Conservation (phyloP, 1,284 basidiomycete species). For the Ganoderma sp. region DNA sequence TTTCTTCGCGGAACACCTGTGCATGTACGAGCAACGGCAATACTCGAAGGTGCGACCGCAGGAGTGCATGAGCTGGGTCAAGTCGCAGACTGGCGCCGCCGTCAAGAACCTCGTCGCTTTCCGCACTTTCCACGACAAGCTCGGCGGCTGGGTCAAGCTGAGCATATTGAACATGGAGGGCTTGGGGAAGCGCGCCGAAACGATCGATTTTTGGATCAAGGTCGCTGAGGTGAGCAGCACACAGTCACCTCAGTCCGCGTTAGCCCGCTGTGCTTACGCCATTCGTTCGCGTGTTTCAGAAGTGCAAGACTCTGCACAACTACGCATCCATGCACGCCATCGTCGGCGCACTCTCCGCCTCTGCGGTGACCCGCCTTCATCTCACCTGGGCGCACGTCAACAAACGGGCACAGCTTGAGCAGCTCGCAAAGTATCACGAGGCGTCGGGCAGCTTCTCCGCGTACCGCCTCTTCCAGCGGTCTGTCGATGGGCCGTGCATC, state of each 20-base stretch:
- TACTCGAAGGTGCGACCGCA: slow-evolving; percentile 64
- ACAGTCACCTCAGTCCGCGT: not conserved
- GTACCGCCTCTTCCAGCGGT: slow-evolving; percentile 57
- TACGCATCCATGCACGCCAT: slow-evolving; percentile 72
- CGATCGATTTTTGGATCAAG: slow-evolving; percentile 77
- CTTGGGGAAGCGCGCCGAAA: slow-evolving; percentile 59
- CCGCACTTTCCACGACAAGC: slow-evolving; percentile 62
- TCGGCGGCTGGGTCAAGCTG: slow-evolving; percentile 69
- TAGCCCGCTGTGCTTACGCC: slow-evolving; percentile 13
- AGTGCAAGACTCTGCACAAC: slow-evolving; percentile 69
- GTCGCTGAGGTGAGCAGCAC: slow-evolving; percentile 64
- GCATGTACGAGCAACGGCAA: slow-evolving; percentile 60
- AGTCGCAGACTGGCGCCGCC: slow-evolving; percentile 45
- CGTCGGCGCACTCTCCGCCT: slow-evolving; percentile 64
- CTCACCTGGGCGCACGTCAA: slow-evolving; percentile 73
- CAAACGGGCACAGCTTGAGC: slow-evolving; percentile 55
- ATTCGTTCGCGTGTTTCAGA: slow-evolving; percentile 46
- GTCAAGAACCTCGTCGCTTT: slow-evolving; percentile 59
- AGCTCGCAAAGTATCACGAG: slow-evolving; percentile 59
- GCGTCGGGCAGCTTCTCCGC: slow-evolving; percentile 62
- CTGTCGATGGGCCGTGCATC: slow-evolving; percentile 65
- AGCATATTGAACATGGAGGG: slow-evolving; percentile 60
- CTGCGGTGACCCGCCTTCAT: slow-evolving; percentile 60
- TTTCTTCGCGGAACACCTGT: slow-evolving; percentile 68
- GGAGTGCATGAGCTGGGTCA: slow-evolving; percentile 65